Base-by-base conservation (phyloP, 202 grass and related monocot species). In the Alloteropsis angusta region DNA sequence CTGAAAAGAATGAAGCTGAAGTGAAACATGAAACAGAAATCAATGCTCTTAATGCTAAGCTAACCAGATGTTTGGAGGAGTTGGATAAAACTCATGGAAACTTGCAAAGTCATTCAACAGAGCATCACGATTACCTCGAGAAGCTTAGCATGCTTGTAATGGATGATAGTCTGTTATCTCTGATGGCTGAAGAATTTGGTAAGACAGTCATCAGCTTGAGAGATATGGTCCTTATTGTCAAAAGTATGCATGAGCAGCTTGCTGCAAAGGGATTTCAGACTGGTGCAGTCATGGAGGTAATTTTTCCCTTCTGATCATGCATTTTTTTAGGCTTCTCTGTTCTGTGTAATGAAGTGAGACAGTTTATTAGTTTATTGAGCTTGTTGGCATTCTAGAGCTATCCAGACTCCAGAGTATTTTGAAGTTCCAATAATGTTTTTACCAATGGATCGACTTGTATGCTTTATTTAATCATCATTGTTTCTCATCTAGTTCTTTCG, bases 241-340 rank as follows among this genome's bases (percentile, higher is more conserved):
- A 93, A 56, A 87, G 80, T 82, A 91, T 95, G 90, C 92, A 84
- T 53, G 74, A 89, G 37, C 86, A 95, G n/a, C 84, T 99, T 82
- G 66, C 65, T 95, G 86, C 47, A 25, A 93, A 84, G 81, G 89
- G 89, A 15, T 68, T 87, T 85, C 77, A 60, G 72, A 68, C 78
- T 75, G 72, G 89, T 84, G 62, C 88, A 73, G 55, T 83, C 72
- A 78, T 83, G 57, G 86, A 99, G 96, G 96, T 99, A 93, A 57
- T 17, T 36, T 44, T 59, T 11, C 47, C 26, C 17, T 64, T 68
- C 52, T 60, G 19, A 37, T 36, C 34, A 17, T 77, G 15, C 23
- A 59, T 60, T 47, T 56, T 56, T 32, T 68, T 67, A 53, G 43
- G 9, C 19, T 89, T 58, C 12, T 36, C 15, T 50, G 22, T 88